Conservation (phyloP, 345 rosid genomes). For the Carallia pectinifolia region DNA sequence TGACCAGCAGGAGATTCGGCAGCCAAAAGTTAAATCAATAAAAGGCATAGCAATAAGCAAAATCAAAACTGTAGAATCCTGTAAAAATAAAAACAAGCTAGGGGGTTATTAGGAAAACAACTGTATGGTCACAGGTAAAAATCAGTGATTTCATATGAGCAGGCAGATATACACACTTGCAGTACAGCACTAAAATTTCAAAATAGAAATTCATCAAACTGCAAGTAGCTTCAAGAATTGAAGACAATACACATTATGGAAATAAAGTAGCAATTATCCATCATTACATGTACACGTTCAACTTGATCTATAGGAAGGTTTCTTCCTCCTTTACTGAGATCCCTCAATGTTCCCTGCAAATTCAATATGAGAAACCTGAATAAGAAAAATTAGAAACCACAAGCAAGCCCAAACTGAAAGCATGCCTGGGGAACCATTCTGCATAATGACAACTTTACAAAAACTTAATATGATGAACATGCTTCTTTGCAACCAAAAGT, state of each 20-base stretch:
- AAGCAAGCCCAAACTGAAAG: not conserved
- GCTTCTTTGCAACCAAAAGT: not conserved
- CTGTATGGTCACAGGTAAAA: no score
- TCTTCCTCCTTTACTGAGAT: constrained; percentile 68
- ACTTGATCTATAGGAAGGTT: constrained; percentile 43
- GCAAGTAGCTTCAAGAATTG: not conserved
- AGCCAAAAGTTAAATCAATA: not conserved
- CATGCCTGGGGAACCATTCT: not conserved
- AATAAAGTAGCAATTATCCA: not conserved
- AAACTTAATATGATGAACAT: not conserved
- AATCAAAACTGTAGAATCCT: not conserved
- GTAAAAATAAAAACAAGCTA: not conserved
- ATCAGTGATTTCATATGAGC: not conserved
- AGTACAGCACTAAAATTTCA: not conserved
- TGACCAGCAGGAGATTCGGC: not conserved
- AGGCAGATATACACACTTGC: not conserved
- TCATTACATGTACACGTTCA: constrained; percentile 44
- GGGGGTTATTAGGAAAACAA: no score
- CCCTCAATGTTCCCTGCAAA: constrained; percentile 67
- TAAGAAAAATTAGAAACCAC: not conserved
- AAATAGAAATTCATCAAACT: not conserved
- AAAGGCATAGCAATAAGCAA: not conserved
- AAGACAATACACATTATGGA: constrained; percentile 10
- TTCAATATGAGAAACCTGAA: constrained; percentile 13
- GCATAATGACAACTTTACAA: not conserved